A percentile compares a stretch with the other conserved stretches of the same genome.
Conservation (phyloP, 2,329 filamentous ascomycete genomes). For the Claviceps arundinis region DNA sequence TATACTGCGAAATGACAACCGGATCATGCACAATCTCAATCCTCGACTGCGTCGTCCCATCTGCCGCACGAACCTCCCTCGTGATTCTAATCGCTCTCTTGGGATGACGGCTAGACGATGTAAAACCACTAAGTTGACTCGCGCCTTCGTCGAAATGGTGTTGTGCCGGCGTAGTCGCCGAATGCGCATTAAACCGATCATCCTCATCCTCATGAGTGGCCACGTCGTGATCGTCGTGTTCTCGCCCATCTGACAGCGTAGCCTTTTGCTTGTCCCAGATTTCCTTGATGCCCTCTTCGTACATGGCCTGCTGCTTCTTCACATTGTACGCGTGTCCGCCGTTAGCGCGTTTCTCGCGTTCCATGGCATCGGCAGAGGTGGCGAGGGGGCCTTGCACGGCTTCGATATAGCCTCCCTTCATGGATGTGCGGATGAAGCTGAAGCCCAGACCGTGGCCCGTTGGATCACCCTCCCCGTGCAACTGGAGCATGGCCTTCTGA, state of each 20-base stretch:
- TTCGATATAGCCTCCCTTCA: conserved; percentile 93
- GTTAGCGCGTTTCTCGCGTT: conserved; percentile 75
- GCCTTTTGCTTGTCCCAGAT: conserved; percentile 86
- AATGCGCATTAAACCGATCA: conserved; percentile 58
- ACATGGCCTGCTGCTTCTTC: conserved; percentile 81
- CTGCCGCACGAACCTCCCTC: conserved; percentile 38
- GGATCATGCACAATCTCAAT: conserved; percentile 65
- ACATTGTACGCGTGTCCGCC: conserved; percentile 97
- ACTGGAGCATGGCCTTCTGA: conserved; percentile 90
- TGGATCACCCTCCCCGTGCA: conserved; percentile 90
- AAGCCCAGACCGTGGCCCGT: conserved; percentile 88
- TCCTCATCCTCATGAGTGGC: conserved; percentile 46
- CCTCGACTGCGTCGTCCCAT: conserved; percentile 43
- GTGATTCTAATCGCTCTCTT: conserved; percentile 63
- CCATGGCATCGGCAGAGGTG: conserved; percentile 69
- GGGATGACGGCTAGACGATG: conserved; percentile 47
- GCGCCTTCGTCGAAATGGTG: conserved; percentile 55
- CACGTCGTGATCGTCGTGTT: conserved; percentile 51
- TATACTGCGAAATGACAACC: conserved; percentile 79
- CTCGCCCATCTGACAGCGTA: conserved; percentile 59
- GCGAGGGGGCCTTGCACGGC: conserved; percentile 55
- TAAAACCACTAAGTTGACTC: conserved; percentile 63
- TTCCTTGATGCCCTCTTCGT: conserved; percentile 77
- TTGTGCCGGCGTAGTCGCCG: conserved; percentile 52
- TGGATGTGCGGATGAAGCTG: conserved; percentile 93